Percentiles rank a stretch among this genome's conserved stretches.
phyloP scores from a whole-genome alignment of 176 grass and related monocot genomes.

The Rhynchospora breviuscula region DNA sequence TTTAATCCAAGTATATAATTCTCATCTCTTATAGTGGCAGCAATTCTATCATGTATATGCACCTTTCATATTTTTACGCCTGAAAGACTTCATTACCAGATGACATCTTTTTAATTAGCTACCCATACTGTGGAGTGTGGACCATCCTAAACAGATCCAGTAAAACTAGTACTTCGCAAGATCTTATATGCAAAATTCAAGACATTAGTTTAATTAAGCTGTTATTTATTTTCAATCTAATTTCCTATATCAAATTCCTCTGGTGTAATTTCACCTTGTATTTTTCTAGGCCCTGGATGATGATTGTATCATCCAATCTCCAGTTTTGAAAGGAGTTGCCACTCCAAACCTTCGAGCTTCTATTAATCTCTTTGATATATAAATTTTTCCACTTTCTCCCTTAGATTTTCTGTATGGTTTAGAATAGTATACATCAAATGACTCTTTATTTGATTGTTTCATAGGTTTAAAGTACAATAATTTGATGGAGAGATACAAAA shows the following conservation, averaged over 20 bases:
- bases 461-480: constrained; percentile 57
- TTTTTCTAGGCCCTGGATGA: constrained; percentile 38
- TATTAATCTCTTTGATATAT: constrained; percentile 56
- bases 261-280: neutral
- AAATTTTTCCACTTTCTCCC: neutral
- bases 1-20: constrained; percentile 2
- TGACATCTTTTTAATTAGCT: neutral
- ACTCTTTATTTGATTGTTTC: constrained; percentile 23
- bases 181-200: neutral
- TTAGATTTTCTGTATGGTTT: neutral
- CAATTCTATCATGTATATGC: neutral
- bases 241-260: neutral
- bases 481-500: constrained; percentile 41
- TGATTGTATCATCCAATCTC: constrained; percentile 35
- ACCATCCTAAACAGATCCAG: neutral
- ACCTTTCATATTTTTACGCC: neutral
- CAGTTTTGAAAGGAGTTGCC: constrained; percentile 40
- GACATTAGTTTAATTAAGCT: neutral
- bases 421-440: neutral
- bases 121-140: neutral
- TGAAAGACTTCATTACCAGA: neutral
- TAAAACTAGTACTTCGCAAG: neutral
- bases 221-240: neutral
- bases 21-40: neutral
- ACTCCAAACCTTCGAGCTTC: constrained; percentile 40